Percentiles rank a stretch among this genome's conserved stretches.
Evolutionary conservation across 2,329 filamentous ascomycete genomes (phyloP).

Genomic region (Seiridium unicorne): DNA sequence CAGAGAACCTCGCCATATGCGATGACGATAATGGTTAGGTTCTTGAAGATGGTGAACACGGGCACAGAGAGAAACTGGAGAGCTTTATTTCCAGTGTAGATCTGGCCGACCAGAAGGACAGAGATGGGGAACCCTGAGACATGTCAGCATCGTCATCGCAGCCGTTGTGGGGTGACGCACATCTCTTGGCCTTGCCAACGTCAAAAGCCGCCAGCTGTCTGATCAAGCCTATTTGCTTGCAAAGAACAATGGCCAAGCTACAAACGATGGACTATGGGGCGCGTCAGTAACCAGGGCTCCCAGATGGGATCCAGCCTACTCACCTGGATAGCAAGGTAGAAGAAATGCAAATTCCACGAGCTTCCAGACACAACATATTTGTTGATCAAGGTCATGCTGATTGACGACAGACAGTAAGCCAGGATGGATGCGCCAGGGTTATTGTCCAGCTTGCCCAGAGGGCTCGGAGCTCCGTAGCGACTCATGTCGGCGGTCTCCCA

Average conservation of each 20-base stretch:
- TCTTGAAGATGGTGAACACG: slow-evolving; percentile 99
- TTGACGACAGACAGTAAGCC: slow-evolving; percentile 90
- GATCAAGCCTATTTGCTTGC: slow-evolving; percentile 80
- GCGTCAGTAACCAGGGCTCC: background rate
- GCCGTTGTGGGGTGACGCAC: background rate
- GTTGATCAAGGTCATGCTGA: slow-evolving; percentile 99
- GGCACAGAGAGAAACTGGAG: slow-evolving; percentile 95
- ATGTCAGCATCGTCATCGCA: background rate
- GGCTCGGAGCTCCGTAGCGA: background rate
- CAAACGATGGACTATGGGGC: slow-evolving; percentile 75
- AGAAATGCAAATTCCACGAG: slow-evolving; percentile 94
- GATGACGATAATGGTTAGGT: slow-evolving; percentile 96
- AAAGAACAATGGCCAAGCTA: slow-evolving; percentile 76
- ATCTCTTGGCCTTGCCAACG: slow-evolving; percentile 84
- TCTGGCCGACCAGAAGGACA: slow-evolving; percentile 94
- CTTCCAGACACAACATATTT: slow-evolving; percentile 94
- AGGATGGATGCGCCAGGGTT: slow-evolving; percentile 79
- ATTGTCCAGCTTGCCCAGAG: slow-evolving; percentile 54
- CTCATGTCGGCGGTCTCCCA: background rate
- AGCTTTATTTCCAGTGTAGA: slow-evolving; percentile 95
- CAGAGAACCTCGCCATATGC: slow-evolving; percentile 97
- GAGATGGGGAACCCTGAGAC: slow-evolving; percentile 81
- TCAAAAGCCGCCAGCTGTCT: slow-evolving; percentile 81
- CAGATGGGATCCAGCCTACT: background rate
- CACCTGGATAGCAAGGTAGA: slow-evolving; percentile 91